Evolutionary conservation across 1,139 yeast genomes (phyloP).

Genomic region (Hyphopichia buzzinii): DNA sequence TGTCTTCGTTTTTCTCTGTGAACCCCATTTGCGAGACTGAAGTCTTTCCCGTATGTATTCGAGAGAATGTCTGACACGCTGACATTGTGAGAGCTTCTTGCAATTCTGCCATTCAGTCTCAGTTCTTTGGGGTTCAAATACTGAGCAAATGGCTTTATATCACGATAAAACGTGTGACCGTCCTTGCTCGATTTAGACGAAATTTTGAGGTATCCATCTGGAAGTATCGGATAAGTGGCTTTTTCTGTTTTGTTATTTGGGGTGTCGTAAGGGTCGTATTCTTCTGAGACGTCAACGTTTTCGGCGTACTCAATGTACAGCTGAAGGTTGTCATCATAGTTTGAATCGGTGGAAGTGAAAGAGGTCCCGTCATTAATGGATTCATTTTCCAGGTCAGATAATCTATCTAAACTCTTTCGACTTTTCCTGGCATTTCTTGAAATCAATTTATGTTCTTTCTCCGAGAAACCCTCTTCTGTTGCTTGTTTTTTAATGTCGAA

Average conservation of each 20-base stretch:
- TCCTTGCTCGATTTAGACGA: constrained; percentile 8
- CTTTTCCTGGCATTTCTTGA: background rate
- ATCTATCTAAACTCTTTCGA: background rate
- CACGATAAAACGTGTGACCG: background rate
- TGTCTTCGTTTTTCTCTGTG: constrained; percentile 25
- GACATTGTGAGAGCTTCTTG: background rate
- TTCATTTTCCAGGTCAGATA: background rate
- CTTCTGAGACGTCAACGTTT: constrained; percentile 12
- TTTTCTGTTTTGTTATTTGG: constrained; percentile 3
- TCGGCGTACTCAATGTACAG: constrained; percentile 13
- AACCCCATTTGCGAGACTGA: constrained; percentile 22
- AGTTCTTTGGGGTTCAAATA: constrained; percentile 1
- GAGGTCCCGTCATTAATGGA: background rate
- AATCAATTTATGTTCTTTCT: constrained; percentile 13
- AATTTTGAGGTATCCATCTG: constrained; percentile 6
- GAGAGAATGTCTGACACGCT: background rate
- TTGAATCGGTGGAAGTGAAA: background rate
- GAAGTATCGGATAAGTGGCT: constrained; percentile 1
- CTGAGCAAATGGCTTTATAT: background rate
- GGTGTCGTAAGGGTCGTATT: constrained; percentile 10
- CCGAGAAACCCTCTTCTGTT: constrained; percentile 29
- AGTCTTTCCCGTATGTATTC: constrained; percentile 14
- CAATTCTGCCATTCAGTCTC: background rate
- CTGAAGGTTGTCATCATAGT: constrained; percentile 4
- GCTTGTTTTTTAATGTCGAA: constrained; percentile 39